Evolutionary conservation across 148 eudicot species (phyloP).

Genomic region (Dianthus caryophyllus): DNA sequence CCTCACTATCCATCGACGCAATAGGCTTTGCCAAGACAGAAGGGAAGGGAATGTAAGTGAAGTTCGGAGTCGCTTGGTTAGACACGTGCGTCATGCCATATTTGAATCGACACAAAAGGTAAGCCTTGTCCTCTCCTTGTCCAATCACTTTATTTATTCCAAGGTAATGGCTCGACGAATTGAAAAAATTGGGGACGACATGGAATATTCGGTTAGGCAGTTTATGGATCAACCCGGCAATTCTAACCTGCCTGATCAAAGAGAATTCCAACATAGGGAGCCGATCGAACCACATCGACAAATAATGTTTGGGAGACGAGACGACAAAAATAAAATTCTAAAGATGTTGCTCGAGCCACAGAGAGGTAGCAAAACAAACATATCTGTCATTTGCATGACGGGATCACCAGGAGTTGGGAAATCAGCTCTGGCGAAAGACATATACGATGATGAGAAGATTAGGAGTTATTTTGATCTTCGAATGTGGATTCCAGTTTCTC

Average conservation of each 20-base stretch:
- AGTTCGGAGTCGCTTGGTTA: too few species aligned
- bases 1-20: neutral
- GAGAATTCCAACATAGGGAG: neutral
- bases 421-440: slow-evolving; percentile 20
- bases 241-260: neutral
- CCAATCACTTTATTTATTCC: neutral
- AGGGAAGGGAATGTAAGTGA: neutral
- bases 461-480: slow-evolving; percentile 23
- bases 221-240: neutral
- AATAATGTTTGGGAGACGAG: neutral
- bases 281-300: neutral
- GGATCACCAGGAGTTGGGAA: slow-evolving; percentile 27
- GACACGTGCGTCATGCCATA: neutral
- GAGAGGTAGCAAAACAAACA: neutral
- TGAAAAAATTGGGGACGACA: neutral
- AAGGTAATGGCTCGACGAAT: neutral
- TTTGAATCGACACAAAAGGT: slow-evolving; percentile 15
- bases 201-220: neutral
- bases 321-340: slow-evolving; percentile 11
- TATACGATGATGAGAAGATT: slow-evolving; percentile 22
- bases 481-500: slow-evolving; percentile 24
- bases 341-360: slow-evolving; percentile 13
- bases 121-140: slow-evolving; percentile 1
- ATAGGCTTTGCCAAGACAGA: neutral
- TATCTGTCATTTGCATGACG: slow-evolving; percentile 16